Conservation (phyloP, 495 filamentous ascomycete species). For the Tuber aestivum region DNA sequence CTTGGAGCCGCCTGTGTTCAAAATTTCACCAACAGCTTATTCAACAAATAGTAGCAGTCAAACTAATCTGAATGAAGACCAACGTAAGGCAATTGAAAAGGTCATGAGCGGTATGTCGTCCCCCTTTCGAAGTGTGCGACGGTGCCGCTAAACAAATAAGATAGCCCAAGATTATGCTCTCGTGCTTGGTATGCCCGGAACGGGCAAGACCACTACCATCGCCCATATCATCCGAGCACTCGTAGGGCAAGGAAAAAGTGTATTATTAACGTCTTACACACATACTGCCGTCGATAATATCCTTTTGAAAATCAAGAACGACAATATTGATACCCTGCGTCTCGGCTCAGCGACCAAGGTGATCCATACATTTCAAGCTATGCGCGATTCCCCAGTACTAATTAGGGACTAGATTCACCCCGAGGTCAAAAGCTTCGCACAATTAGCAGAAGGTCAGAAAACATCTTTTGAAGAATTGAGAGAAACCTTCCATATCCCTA, state of each 20-base stretch:
- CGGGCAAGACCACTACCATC: conserved; percentile 96
- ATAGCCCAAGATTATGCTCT: conserved; percentile 77
- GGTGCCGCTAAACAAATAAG: not conserved
- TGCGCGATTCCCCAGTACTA: not conserved
- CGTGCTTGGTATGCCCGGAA: conserved; percentile 94
- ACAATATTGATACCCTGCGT: conserved; percentile 72
- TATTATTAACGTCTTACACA: conserved; percentile 89
- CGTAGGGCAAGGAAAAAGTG: conserved; percentile 81
- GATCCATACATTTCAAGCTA: not conserved
- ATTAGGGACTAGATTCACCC: conserved; percentile 55
- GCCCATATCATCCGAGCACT: conserved; percentile 92
- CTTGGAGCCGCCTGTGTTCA: conserved; percentile 65
- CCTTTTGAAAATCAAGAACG: conserved; percentile 75
- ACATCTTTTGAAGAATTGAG: conserved; percentile 74
- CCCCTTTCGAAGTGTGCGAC: not conserved
- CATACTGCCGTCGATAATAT: conserved; percentile 98
- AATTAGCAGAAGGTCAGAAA: conserved; percentile 64
- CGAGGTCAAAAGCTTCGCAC: conserved; percentile 75
- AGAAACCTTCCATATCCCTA: conserved; percentile 70
- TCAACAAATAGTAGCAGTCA: conserved; percentile 50
- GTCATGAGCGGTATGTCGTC: conserved; percentile 65
- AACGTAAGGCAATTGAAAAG: conserved; percentile 77
- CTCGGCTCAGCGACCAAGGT: conserved; percentile 71
- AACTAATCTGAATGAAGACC: conserved; percentile 70
- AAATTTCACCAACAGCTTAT: conserved; percentile 56